Evolutionary conservation across 2,329 filamentous ascomycete genomes (phyloP), one percentile per base, ranked within the genome.

Genomic region (Dichotomopilus funicola): DNA sequence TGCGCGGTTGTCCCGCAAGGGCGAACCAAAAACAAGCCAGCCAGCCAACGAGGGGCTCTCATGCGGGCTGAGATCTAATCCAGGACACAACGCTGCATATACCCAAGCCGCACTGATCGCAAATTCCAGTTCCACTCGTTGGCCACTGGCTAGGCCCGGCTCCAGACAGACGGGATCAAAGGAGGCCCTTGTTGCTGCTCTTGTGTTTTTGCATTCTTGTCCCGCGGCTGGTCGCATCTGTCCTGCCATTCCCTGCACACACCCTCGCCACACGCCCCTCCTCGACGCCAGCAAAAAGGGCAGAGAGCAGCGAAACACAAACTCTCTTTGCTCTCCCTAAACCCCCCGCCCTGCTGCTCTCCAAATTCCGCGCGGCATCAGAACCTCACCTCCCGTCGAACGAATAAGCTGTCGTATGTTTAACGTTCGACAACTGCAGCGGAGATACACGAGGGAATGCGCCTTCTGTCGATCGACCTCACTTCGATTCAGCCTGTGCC

Each of bases 401-500:
- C 19, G 19, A 27, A 27, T 27, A 27, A 27, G 19, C 19, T 27
- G 19, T 27, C 19, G 19, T 27, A 27, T 27, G 19, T 27, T 27
- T 27, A 27, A 27, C 19, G 19, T 27, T 27, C 19, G 19, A 27
- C 19, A 27, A 27, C 19, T 27, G 19, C 19, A 27, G 19, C 19
- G 19, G 19, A 27, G 19, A 27, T 27, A 27, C 45, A 35, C 33
- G 40, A 49, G 45, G 54, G 48, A 57, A 44, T 54, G 54, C 55
- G 53, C 50, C 56, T 62, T 56, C 57, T 59, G 42, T 44, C 59
- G 57, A 61, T 61, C 61, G 55, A 51, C 60, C 37, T 61, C 55
- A 53, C 59, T 59, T 58, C 59, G 55, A 34, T 61, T 63, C 61
- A 60, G 59, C 63, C 61, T 61, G 62, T 63, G 61, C 61, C 62